phyloP scores from a whole-genome alignment of 495 filamentous ascomycete genomes.

The Rhypophila decipiens region DNA sequence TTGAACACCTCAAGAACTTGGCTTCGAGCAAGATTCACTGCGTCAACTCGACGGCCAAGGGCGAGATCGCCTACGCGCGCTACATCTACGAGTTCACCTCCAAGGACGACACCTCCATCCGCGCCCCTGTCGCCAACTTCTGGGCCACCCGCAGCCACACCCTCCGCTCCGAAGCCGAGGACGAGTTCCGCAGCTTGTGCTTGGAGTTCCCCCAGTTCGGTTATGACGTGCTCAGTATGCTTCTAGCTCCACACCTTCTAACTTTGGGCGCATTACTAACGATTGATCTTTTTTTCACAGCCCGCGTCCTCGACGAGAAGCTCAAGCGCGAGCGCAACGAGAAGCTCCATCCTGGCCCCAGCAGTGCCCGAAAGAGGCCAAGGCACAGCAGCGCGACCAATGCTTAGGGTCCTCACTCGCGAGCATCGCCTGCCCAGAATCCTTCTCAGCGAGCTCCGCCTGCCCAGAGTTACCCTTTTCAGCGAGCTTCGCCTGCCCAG shows the following conservation, averaged over 20 bases:
- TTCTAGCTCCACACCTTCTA: neutral
- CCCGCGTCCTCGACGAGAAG: conserved; percentile 54
- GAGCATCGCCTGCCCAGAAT: too few species aligned
- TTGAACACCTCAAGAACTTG: conserved; percentile 66
- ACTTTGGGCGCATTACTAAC: conserved; percentile 1
- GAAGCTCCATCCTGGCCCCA: conserved; percentile 42
- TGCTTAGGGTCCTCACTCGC: neutral
- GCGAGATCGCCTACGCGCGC: conserved; percentile 83
- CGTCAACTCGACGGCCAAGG: conserved; percentile 74
- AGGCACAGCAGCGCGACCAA: conserved; percentile 35
- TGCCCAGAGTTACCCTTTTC: too few species aligned
- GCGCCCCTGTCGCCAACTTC: conserved; percentile 80
- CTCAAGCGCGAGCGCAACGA: conserved; percentile 50
- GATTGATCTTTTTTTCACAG: conserved; percentile 18
- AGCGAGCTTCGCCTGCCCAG: too few species aligned
- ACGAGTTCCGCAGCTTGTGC: conserved; percentile 74
- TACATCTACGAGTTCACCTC: conserved; percentile 79
- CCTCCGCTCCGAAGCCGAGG: conserved; percentile 74
- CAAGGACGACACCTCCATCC: conserved; percentile 62
- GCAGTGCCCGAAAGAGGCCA: conserved; percentile 45
- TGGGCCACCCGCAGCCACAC: conserved; percentile 80
- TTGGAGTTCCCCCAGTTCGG: conserved; percentile 85
- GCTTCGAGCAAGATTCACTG: conserved; percentile 85
- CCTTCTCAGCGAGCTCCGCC: too few species aligned
- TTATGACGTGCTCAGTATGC: conserved; percentile 76